Conservation (phyloP, 768 basidiomycete genomes). For the Tricholoma hemisulphureum region DNA sequence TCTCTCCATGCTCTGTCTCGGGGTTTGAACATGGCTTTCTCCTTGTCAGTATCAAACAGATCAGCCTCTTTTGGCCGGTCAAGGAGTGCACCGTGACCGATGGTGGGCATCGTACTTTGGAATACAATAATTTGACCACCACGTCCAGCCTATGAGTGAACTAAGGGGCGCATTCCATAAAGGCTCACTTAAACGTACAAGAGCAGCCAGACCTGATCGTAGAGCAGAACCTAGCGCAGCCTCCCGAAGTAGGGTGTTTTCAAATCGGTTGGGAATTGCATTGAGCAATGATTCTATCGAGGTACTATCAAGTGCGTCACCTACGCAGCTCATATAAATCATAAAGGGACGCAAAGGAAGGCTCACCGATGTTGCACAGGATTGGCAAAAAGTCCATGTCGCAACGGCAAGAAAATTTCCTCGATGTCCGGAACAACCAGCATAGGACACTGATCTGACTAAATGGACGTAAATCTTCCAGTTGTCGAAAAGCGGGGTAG, state of each 20-base stretch:
- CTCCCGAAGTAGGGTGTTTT: slow-evolving; percentile 43
- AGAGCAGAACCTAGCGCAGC: slow-evolving; percentile 81
- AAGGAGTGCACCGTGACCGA: slow-evolving; percentile 70
- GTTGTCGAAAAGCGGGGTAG: slow-evolving; percentile 10
- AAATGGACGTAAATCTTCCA: slow-evolving; percentile 27
- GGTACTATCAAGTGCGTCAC: slow-evolving; percentile 36
- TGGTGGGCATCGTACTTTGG: slow-evolving; percentile 62
- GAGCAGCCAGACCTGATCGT: slow-evolving; percentile 63
- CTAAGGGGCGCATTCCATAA: not conserved
- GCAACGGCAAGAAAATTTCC: slow-evolving; percentile 86
- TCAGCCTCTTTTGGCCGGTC: slow-evolving; percentile 58
- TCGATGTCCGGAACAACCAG: slow-evolving; percentile 85
- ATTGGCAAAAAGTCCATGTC: slow-evolving; percentile 72
- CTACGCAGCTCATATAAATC: not conserved
- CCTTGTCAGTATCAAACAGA: slow-evolving; percentile 82
- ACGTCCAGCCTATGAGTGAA: slow-evolving; percentile 45
- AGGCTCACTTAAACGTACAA: slow-evolving; percentile 46
- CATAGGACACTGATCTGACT: slow-evolving; percentile 60
- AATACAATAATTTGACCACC: slow-evolving; percentile 82
- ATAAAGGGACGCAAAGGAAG: not conserved
- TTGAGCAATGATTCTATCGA: slow-evolving; percentile 67
- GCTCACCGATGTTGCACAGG: slow-evolving; percentile 68
- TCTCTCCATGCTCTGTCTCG: slow-evolving; percentile 79
- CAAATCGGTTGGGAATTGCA: slow-evolving; percentile 61
- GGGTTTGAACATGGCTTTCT: slow-evolving; percentile 74